Evolutionary conservation across 768 basidiomycete species (phyloP), one percentile per base, ranked within the genome.

Genomic region (Tremella mesenterica): DNA sequence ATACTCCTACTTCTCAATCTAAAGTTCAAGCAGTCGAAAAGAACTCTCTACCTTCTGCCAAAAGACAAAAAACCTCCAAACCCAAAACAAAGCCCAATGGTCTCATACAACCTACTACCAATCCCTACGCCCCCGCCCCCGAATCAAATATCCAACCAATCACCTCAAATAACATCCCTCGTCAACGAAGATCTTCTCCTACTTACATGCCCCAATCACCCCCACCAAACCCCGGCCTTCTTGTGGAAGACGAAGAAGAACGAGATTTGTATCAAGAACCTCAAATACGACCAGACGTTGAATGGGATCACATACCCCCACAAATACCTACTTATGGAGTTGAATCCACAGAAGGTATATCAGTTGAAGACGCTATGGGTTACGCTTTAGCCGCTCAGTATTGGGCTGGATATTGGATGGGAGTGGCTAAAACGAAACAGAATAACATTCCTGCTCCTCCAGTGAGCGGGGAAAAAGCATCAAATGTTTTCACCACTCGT

Each of bases 341-440:
- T 27, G 23, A 56, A 27, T 30, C 41, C 4, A 39, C 52, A 1
- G 31, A 16, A 12, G 34, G 45, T 2, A 48, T 65, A 4, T 48
- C 53, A 3, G 39, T 44, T 12, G 65, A 69, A 16, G 59, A 60
- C 20, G 70, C 70, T 4, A 44, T 61, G 1, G 47, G 47, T 8
- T 60, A 67, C 29, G 70, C 70, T n/a, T 67, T 72, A 56, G 60
- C 64, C 21, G 70, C 70, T 6, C 67, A 69, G 50, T 72, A 69
- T 51, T 67, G 65, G 65, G 67, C 70, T 12, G 70, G 70, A 14
- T 72, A 69, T 50, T 72, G 70, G 70, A 67, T 69, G 57, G 70
- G 68, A n/a, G 59, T 69, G 12, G 66, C 66, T 12, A 58, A 67
- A 36, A 23, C 52, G 2, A 53, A 48, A 29, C 25, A 50, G 8